phyloP scores from a whole-genome alignment of 2,329 filamentous ascomycete species.

The Pseudodiploospora longispora region DNA sequence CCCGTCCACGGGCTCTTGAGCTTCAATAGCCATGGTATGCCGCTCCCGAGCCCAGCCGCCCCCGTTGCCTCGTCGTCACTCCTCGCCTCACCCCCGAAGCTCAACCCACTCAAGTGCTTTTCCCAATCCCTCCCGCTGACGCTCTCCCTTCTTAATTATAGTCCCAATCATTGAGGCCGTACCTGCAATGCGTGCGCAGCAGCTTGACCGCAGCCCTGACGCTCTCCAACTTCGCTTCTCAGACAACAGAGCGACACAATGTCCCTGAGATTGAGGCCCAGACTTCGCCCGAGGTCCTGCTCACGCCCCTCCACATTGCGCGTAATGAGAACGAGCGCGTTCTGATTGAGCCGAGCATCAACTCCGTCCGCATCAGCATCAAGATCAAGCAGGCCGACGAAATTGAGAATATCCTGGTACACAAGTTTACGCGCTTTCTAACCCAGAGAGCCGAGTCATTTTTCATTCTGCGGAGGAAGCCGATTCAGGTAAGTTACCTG shows the following conservation, averaged over 20 bases:
- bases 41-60: neutral
- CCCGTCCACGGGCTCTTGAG: conserved; percentile 4
- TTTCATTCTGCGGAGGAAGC: conserved; percentile 91
- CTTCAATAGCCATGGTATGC: conserved; percentile 8
- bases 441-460: conserved; percentile 95
- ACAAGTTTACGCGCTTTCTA: conserved; percentile 96
- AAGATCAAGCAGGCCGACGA: conserved; percentile 99
- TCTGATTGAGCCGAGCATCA: conserved; percentile 91
- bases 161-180: conserved; percentile 96
- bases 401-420: conserved; percentile 94
- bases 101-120: too few species aligned
- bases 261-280: conserved; percentile 94
- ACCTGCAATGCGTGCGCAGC: conserved; percentile 91
- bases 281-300: conserved; percentile 84
- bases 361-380: conserved; percentile 94
- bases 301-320: conserved; percentile 83
- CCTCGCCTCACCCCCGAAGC: too few species aligned
- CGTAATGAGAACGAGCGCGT: conserved; percentile 97
- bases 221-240: conserved; percentile 87
- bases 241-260: conserved; percentile 94
- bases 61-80: neutral
- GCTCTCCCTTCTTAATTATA: conserved; percentile 20
- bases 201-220: conserved; percentile 90
- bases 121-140: neutral
- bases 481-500: conserved; percentile 66